Conservation (phyloP, 768 basidiomycete genomes). For the Chalciporus piperatus region DNA sequence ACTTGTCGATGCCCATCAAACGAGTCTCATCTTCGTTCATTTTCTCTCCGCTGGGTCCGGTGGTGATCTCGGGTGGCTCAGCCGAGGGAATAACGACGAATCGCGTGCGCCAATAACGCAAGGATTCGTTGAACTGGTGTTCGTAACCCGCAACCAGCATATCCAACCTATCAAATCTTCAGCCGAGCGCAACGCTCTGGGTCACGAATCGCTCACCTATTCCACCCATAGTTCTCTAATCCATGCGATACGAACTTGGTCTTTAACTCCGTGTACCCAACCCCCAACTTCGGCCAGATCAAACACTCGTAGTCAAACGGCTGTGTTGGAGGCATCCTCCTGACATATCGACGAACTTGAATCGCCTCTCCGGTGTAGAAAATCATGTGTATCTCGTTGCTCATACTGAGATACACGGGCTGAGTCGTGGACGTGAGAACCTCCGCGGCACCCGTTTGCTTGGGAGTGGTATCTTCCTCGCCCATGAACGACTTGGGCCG, state of each 20-base stretch:
- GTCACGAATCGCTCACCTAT: conserved; percentile 50
- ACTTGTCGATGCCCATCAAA: conserved; percentile 85
- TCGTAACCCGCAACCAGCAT: conserved; percentile 86
- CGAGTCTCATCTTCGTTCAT: conserved; percentile 86
- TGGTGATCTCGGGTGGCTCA: conserved; percentile 56
- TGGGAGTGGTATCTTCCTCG: conserved; percentile 52
- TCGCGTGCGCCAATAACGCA: conserved; percentile 91
- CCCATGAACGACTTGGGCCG: conserved; percentile 56
- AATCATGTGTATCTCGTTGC: conserved; percentile 92
- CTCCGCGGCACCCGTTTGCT: conserved; percentile 63
- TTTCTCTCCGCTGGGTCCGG: conserved; percentile 65
- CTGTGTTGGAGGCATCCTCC: conserved; percentile 61
- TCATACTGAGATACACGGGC: conserved; percentile 90
- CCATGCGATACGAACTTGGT: conserved; percentile 77
- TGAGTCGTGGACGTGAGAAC: conserved; percentile 57
- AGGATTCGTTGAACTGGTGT: conserved; percentile 72
- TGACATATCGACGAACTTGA: conserved; percentile 82
- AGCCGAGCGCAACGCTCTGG: background rate
- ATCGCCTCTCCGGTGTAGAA: conserved; percentile 90
- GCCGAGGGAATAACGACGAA: conserved; percentile 89
- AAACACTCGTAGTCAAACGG: conserved; percentile 81
- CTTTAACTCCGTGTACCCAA: conserved; percentile 77
- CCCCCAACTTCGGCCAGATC: conserved; percentile 90
- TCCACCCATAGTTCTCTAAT: conserved; percentile 84
- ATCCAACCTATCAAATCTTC: conserved; percentile 55